Conservation (phyloP, 352 stramenopile species). For the Phytophthora uliginosa region DNA sequence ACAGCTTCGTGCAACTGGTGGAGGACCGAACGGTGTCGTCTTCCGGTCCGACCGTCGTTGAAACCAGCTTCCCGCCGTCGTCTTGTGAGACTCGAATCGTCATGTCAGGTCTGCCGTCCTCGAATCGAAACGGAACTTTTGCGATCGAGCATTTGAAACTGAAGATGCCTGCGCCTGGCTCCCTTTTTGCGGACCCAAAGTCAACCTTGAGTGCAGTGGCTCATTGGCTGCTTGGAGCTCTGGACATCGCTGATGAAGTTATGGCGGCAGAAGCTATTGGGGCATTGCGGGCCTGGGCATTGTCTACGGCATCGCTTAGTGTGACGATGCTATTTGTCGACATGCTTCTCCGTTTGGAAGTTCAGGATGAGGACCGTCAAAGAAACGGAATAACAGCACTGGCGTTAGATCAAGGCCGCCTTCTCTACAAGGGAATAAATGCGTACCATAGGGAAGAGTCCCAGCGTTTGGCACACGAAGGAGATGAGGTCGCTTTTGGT, state of each 20-base stretch:
- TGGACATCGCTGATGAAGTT: slow-evolving; percentile 57
- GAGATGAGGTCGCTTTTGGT: slow-evolving; percentile 53
- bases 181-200: slow-evolving; percentile 75
- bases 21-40: slow-evolving; percentile 35
- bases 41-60: slow-evolving; percentile 44
- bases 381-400: slow-evolving; percentile 39
- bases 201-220: slow-evolving; percentile 66
- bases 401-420: slow-evolving; percentile 57
- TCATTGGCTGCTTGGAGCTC: slow-evolving; percentile 66
- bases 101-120: slow-evolving; percentile 67
- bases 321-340: slow-evolving; percentile 78
- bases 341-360: slow-evolving; percentile 55
- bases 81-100: slow-evolving; percentile 70
- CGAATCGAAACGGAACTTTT: slow-evolving; percentile 77
- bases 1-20: slow-evolving; percentile 53
- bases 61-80: slow-evolving; percentile 47
- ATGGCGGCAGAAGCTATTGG: slow-evolving; percentile 73
- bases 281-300: slow-evolving; percentile 71
- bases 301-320: slow-evolving; percentile 84
- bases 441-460: slow-evolving; percentile 60
- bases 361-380: slow-evolving; percentile 2
- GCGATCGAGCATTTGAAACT: slow-evolving; percentile 77
- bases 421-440: slow-evolving; percentile 55
- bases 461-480: slow-evolving; percentile 39
- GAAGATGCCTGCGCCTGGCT: slow-evolving; percentile 61